These are phyloP conservation scores for Raddia distichophylla DNA, from an alignment of 176 grass and related monocot species.

Conservation along the genomic window DNA sequence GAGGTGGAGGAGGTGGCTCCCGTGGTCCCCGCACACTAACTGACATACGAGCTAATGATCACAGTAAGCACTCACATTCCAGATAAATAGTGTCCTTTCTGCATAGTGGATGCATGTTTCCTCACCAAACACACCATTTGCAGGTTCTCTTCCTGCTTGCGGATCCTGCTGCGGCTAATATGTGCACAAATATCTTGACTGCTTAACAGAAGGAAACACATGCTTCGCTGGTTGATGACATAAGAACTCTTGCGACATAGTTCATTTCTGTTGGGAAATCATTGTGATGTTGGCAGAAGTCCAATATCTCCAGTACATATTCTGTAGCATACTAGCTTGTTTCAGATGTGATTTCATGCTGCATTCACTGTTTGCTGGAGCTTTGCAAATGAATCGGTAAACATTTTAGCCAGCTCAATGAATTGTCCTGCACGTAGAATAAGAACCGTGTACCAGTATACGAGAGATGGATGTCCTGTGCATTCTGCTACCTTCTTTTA, in stretches of 20 bases:
- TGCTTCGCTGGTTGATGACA: not conserved
- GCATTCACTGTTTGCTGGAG: not conserved
- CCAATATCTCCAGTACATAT: slow-evolving; percentile 2
- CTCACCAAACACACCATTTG: slow-evolving; percentile 36
- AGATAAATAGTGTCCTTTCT: not conserved
- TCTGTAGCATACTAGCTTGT: slow-evolving; percentile 3
- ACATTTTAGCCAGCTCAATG: not conserved
- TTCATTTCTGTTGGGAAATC: slow-evolving; percentile 14
- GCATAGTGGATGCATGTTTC: not conserved
- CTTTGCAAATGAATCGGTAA: not conserved
- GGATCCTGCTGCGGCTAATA: slow-evolving; percentile 91
- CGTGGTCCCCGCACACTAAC: slow-evolving; percentile 70
- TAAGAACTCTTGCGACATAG: slow-evolving; percentile 1
- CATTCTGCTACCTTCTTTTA: not conserved
- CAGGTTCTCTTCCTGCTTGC: slow-evolving; percentile 94
- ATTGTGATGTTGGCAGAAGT: slow-evolving; percentile 22
- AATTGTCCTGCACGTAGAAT: not conserved
- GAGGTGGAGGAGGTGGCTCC: slow-evolving; percentile 45
- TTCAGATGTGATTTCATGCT: not conserved
- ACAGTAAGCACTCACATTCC: slow-evolving; percentile 61
- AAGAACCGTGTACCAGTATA: not conserved
- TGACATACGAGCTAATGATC: slow-evolving; percentile 71
- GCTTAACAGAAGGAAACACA: slow-evolving; percentile 16
- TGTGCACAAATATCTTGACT: not conserved
- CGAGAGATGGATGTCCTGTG: not conserved